Conservation (phyloP, 352 stramenopile genomes). For the Phytophthora hybrid region DNA sequence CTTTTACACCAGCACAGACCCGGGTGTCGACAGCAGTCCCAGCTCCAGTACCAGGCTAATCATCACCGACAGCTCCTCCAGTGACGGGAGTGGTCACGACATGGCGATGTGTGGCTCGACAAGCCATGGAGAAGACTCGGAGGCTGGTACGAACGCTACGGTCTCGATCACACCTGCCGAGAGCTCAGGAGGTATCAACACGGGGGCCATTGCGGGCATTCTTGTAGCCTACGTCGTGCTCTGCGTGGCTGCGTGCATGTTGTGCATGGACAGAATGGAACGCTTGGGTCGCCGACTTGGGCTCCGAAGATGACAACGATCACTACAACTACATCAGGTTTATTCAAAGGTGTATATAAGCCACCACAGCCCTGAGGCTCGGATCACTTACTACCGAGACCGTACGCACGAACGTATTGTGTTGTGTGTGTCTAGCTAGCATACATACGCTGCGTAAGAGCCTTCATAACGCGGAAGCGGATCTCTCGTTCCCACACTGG, state of each 20-base stretch:
- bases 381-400: conserved; percentile 22
- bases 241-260: conserved; percentile 19
- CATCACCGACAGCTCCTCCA: background rate
- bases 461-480: conserved; percentile 44
- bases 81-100: background rate
- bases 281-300: conserved; percentile 14
- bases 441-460: conserved; percentile 24
- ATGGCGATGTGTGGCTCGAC: background rate
- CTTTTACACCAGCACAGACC: conserved; percentile 11
- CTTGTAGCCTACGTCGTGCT: conserved; percentile 30
- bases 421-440: conserved; percentile 3
- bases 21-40: background rate
- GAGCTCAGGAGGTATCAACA: conserved; percentile 21
- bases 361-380: conserved; percentile 13
- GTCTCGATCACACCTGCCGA: conserved; percentile 9
- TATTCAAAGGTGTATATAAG: conserved; percentile 40
- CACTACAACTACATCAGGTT: conserved; percentile 41
- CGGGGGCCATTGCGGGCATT: conserved; percentile 29
- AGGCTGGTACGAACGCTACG: conserved; percentile 3
- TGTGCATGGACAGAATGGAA: conserved; percentile 35
- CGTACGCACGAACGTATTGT: conserved; percentile 25
- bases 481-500: conserved; percentile 16
- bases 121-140: conserved; percentile 9
- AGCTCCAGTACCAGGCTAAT: background rate
- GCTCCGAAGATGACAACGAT: conserved; percentile 7